A percentile compares a stretch with the other conserved stretches of the same genome.
These are phyloP conservation scores for Rhynchosporium graminicola DNA, from an alignment of 2,329 filamentous ascomycete species.

Conservation along the genomic window DNA sequence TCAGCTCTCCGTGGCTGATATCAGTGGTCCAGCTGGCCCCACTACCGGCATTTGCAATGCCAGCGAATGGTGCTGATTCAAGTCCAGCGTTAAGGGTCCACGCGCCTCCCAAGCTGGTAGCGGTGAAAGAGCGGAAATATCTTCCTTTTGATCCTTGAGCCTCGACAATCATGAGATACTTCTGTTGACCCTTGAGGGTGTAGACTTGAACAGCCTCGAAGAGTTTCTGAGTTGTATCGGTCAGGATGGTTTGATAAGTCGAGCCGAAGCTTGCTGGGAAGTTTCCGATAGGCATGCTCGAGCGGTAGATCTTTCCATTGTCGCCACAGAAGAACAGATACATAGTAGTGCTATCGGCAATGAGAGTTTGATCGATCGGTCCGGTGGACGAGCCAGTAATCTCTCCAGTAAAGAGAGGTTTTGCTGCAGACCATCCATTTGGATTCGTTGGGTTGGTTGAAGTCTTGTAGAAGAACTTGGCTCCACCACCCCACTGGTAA, in stretches of 20 bases:
- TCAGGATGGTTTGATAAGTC: constrained; percentile 50
- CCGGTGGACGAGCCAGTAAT: constrained; percentile 54
- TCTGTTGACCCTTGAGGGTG: constrained; percentile 52
- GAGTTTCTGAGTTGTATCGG: constrained; percentile 55
- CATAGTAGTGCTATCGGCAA: constrained; percentile 61
- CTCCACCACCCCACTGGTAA: constrained; percentile 61
- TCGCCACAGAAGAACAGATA: constrained; percentile 69
- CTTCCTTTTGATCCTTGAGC: constrained; percentile 57
- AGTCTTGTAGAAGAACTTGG: constrained; percentile 60
- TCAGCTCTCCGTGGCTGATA: constrained; percentile 65
- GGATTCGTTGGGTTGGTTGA: constrained; percentile 57
- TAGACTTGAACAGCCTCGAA: constrained; percentile 71
- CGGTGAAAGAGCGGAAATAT: constrained; percentile 68
- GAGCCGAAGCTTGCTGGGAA: constrained; percentile 63
- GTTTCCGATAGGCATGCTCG: constrained; percentile 61
- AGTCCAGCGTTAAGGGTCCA: constrained; percentile 60
- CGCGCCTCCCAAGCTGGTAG: constrained; percentile 53
- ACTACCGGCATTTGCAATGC: constrained; percentile 57
- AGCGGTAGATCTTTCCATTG: constrained; percentile 65
- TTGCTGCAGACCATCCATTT: constrained; percentile 56
- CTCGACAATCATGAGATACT: constrained; percentile 71
- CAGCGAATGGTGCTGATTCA: constrained; percentile 63
- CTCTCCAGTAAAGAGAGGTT: constrained; percentile 58
- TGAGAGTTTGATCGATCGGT: constrained; percentile 63
- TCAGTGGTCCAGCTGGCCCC: constrained; percentile 67